A percentile compares a stretch with the other conserved stretches of the same genome.
Evolutionary conservation across 1,139 yeast species (phyloP).

Genomic region (Saccharomyces hybrid): DNA sequence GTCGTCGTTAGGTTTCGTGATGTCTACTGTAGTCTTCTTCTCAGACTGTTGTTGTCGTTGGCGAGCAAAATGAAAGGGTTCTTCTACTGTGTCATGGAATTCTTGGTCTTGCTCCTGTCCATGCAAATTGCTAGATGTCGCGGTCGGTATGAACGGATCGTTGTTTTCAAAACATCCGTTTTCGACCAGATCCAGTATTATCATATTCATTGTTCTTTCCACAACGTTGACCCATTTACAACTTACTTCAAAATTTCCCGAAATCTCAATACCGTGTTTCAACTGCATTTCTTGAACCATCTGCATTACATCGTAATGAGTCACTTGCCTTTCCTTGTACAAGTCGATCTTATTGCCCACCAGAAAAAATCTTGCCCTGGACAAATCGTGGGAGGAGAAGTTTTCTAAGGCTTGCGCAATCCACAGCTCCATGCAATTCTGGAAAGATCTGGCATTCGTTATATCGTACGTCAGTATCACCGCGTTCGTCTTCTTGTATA

Average conservation of each 20-base stretch:
- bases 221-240: constrained; percentile 30
- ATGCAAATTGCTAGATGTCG: background rate
- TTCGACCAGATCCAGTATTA: constrained; percentile 27
- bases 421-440: constrained; percentile 43
- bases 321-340: constrained; percentile 26
- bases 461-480: constrained; percentile 58
- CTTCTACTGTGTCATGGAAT: background rate
- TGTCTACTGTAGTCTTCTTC: background rate
- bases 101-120: background rate
- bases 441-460: constrained; percentile 45
- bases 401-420: constrained; percentile 34
- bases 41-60: background rate
- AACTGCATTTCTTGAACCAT: constrained; percentile 19
- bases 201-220: constrained; percentile 24
- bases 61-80: background rate
- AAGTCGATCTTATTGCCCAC: constrained; percentile 40
- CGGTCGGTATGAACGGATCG: background rate
- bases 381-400: constrained; percentile 20
- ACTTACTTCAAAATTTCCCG: constrained; percentile 31
- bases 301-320: constrained; percentile 26
- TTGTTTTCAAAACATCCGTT: constrained; percentile 25
- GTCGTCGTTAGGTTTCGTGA: background rate
- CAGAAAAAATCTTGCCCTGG: constrained; percentile 32
- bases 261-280: constrained; percentile 19
- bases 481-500: constrained; percentile 57